Conservation (phyloP, 78 protist species). For the Salpingoeca rosetta region DNA sequence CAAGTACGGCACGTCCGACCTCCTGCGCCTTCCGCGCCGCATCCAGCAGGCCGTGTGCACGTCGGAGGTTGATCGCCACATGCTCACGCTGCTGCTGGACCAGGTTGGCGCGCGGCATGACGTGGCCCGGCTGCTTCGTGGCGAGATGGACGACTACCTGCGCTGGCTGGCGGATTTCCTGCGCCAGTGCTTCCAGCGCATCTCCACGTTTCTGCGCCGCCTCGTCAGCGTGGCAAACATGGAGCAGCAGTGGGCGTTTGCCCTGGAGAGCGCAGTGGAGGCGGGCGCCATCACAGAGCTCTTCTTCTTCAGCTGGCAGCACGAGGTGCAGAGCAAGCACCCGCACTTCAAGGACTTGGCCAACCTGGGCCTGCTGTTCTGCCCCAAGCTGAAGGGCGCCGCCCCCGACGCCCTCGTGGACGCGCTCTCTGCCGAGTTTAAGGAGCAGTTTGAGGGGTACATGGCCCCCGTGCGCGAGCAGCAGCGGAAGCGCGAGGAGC, state of each 20-base stretch:
- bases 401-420: too few species aligned
- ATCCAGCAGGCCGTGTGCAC: too few species aligned
- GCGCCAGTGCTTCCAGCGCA: not conserved
- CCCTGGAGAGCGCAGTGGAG: not conserved
- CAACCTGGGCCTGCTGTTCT: too few species aligned
- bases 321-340: too few species aligned
- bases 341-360: too few species aligned
- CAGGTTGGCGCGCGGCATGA: not conserved
- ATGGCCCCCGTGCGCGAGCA: too few species aligned
- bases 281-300: not conserved
- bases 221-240: not conserved
- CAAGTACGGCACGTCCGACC: too few species aligned
- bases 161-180: not conserved
- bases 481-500: too few species aligned
- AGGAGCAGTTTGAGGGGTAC: too few species aligned
- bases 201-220: not conserved
- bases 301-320: not conserved
- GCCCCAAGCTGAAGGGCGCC: too few species aligned
- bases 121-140: not conserved
- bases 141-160: not conserved
- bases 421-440: too few species aligned
- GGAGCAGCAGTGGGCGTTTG: not conserved
- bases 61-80: not conserved
- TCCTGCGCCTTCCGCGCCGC: too few species aligned
- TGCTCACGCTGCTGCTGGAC: not conserved